Evolutionary conservation across 495 filamentous ascomycete genomes (phyloP).

Genomic region (Ramalina peruviana): DNA sequence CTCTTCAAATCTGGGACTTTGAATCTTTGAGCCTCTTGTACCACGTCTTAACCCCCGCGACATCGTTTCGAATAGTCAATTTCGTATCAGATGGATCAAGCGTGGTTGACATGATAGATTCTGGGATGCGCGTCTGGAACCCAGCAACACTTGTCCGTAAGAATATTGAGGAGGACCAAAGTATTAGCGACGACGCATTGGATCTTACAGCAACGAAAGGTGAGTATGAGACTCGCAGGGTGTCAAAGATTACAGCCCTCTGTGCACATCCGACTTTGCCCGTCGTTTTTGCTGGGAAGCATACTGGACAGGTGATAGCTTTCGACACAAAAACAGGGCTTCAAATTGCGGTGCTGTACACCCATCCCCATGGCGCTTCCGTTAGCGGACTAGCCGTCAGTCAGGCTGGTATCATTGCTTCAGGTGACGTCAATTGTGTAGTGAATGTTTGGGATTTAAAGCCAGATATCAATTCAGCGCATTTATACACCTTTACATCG

Average conservation of each 20-base stretch:
- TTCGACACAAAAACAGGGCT: background rate
- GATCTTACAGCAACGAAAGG: background rate
- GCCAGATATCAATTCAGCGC: background rate
- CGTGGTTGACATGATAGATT: constrained; percentile 4
- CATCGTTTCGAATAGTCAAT: background rate
- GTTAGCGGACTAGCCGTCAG: background rate
- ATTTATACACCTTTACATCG: background rate
- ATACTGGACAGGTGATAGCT: constrained; percentile 1
- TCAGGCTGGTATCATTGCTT: background rate
- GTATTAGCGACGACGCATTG: constrained; percentile 3
- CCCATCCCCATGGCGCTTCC: background rate
- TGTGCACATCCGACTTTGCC: constrained; percentile 4
- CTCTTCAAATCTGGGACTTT: constrained; percentile 20
- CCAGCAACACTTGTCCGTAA: constrained; percentile 1
- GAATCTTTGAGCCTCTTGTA: constrained; percentile 20
- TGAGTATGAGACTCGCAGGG: constrained; percentile 1
- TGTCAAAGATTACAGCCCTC: background rate
- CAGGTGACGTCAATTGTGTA: constrained; percentile 1
- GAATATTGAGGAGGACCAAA: constrained; percentile 3
- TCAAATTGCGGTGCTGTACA: background rate
- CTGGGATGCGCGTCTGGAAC: background rate
- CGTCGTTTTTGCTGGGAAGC: constrained; percentile 2
- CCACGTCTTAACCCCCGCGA: constrained; percentile 5
- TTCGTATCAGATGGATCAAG: constrained; percentile 12
- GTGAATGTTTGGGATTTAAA: constrained; percentile 1